A percentile compares a stretch with the other conserved stretches of the same genome.
Evolutionary conservation across 495 filamentous ascomycete genomes (phyloP).

Genomic region (Aspergillus nanangensis): DNA sequence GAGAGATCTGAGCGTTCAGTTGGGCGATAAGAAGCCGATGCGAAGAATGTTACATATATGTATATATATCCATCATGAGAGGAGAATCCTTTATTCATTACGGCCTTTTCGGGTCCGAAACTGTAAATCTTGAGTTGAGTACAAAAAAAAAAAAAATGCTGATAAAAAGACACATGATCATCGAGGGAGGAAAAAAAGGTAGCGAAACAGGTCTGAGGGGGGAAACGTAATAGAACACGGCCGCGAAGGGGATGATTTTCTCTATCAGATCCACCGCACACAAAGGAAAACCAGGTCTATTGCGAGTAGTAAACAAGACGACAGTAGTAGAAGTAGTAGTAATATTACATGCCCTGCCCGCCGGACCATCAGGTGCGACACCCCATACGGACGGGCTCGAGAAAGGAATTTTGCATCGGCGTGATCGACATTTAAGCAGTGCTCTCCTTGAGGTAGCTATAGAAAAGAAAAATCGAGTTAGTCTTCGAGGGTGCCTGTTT

Average conservation of each 20-base stretch:
- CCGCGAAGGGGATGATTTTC: constrained; percentile 15
- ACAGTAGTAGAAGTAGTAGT: too few species aligned
- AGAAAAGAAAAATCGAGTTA: constrained; percentile 1
- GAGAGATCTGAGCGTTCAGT: too few species aligned
- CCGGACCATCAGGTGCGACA: constrained; percentile 18
- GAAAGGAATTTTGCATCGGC: constrained; percentile 9
- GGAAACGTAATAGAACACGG: constrained; percentile 16
- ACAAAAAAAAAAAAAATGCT: constrained; percentile 13
- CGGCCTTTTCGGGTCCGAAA: constrained; percentile 11
- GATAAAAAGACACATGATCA: constrained; percentile 14
- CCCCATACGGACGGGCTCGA: constrained; percentile 20
- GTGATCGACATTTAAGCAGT: constrained; percentile 46
- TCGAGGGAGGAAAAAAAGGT: constrained; percentile 11
- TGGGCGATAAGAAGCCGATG: too few species aligned
- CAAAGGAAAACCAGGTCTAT: constrained; percentile 22
- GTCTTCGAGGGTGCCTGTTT: constrained; percentile 2
- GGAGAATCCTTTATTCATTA: constrained; percentile 17
- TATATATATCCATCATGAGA: too few species aligned
- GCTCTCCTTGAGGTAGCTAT: constrained; percentile 62
- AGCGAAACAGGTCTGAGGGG: too few species aligned
- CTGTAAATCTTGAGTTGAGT: constrained; percentile 21
- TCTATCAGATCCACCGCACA: constrained; percentile 18
- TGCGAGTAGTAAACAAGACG: constrained; percentile 14
- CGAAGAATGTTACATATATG: too few species aligned
- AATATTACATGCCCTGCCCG: constrained; percentile 41